Conservation (phyloP, 148 eudicot species). For the Spergularia marina region DNA sequence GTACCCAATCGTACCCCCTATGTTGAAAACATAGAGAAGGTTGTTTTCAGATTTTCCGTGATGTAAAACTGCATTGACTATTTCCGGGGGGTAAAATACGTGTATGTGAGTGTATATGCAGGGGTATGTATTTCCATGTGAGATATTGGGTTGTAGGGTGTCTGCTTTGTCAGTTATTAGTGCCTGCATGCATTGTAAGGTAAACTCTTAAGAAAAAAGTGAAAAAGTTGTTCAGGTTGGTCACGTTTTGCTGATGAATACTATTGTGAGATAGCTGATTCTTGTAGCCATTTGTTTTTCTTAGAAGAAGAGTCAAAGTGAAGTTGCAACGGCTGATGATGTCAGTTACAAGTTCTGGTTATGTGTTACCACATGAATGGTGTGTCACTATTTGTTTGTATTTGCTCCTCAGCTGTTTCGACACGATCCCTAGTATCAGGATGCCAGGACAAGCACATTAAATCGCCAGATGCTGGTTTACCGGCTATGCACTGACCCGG, state of each 20-base stretch:
- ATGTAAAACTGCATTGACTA: no score
- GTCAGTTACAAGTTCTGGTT: constrained; percentile 22
- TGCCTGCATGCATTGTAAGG: not conserved
- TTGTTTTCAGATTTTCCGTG: no score
- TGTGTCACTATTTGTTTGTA: not conserved
- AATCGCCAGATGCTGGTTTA: not conserved
- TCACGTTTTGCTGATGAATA: not conserved
- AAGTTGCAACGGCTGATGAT: constrained; percentile 17
- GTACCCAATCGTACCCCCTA: no score
- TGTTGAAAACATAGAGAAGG: no score
- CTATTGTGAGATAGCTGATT: not conserved
- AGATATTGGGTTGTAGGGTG: not conserved
- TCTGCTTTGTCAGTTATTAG: not conserved
- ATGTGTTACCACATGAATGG: not conserved
- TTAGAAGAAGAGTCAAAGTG: not conserved
- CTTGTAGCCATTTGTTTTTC: not conserved
- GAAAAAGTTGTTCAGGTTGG: not conserved
- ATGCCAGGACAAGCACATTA: constrained; percentile 10
- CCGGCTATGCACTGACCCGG: not conserved
- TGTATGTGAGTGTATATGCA: no score
- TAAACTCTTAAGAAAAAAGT: no score
- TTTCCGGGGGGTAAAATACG: no score
- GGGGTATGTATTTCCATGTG: no score
- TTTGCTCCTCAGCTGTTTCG: not conserved
- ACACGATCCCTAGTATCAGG: not conserved